Evolutionary conservation across 2,329 filamentous ascomycete species (phyloP), one percentile per base, ranked within the genome.

Genomic region (Colletotrichum coccodes): DNA sequence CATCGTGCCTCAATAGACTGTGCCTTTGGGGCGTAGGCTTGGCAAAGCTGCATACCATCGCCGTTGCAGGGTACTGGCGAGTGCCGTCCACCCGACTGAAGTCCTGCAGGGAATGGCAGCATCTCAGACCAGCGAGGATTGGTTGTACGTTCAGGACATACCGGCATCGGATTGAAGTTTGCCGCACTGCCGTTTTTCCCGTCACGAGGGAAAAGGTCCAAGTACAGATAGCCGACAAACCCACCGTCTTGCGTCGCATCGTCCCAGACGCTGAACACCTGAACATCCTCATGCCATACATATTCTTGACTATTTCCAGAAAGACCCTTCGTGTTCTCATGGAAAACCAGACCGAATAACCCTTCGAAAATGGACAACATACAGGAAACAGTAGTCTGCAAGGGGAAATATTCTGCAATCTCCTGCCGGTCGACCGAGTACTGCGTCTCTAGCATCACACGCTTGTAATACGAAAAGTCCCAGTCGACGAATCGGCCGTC

Each of bases 151-250:
- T 5, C 9, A 5, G 49, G 30, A 38, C 50, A 12, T 54, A 54
- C 50, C n/a, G 50, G 50, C 23, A 54, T 38, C 21, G 46, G 21
- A 12, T 44, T 47, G 54, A 44, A 58, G 26, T 47, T 44, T 44
- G 38, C 38, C 9, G 54, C 38, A 46, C 30, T 9, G 8, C 23
- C 16, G 8, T 44, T 95, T 79, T 96, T 95, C 78, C 93, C 93
- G 73, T 90, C 89, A 44, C 93, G 87, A 3, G 92, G 92, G 79
- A 93, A 91, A 28, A 95, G 85, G 78, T 96, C 93, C 18, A 95
- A 87, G 78, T 95, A 95, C 30, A 96, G 85, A 76, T 95, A 95
- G 44, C 93, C 93, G 7, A 93, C 90, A 75, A 95, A 96, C 36
- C 84, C 89, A 60, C 86, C 84, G 14, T 92, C 93, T 72, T 92